Base-by-base conservation (phyloP, 2,329 filamentous ascomycete genomes). In the Aspergillus unguis region DNA sequence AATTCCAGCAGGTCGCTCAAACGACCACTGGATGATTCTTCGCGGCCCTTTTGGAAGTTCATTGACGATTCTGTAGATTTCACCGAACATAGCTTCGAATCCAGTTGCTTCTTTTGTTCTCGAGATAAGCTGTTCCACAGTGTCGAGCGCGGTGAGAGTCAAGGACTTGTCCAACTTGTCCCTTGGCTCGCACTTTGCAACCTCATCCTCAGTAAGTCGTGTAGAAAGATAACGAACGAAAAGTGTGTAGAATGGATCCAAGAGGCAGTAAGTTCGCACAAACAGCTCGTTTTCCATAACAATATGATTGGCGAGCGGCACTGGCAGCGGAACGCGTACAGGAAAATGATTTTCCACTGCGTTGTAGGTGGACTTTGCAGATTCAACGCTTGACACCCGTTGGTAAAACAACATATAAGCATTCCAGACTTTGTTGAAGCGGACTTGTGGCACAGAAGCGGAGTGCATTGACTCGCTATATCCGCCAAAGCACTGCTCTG, bases 331-430 rank as follows among this genome's bases (percentile, higher is more conserved):
- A 5, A 80, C 72, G 47, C 73, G 77, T 8, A 76, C 71, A 6
- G 77, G 74, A n/a, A 81, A 74, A 41, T 79, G 73, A 44, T 84
- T 64, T 28, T 73, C 73, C 1, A 62, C 60, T 7, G 68, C 59
- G 47, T 74, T 66, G 60, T 84, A 73, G 2, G 70, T 62, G 28
- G 78, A 71, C 60, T 82, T 78, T 54, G 82, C 80, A 11, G 71
- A 69, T 17, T 77, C 75, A 51, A 92, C 77, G 4, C 83, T 82
- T 0, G 85, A 85, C 3, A 85, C 82, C 44, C 94, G 85, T 69
- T 96, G 88, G 69, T 99, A 99, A 70, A 99, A 97, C 6, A 99
- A 80, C 89, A 99, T 97, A 70, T 99, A 99, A 9, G 92, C 94
- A 68, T 90, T 97, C 77, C 86, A 76, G 4, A 82, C 81, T 70